Conservation (phyloP, 164 flowering plant species). For the Warburgia ugandensis region DNA sequence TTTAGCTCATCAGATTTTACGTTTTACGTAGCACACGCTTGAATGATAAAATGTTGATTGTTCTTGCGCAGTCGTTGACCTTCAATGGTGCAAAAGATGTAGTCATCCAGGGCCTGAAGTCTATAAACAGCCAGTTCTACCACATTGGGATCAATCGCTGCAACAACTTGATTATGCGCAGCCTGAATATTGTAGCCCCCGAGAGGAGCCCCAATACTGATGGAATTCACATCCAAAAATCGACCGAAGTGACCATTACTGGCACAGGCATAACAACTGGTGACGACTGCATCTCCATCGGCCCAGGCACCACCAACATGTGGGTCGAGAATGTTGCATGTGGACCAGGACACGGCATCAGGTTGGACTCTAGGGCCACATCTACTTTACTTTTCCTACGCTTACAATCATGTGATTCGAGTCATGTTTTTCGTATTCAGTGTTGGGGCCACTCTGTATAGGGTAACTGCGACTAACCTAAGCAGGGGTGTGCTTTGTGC, state of each 20-base stretch:
- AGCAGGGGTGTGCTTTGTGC: no score
- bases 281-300: conserved; percentile 28
- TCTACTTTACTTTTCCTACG: background rate
- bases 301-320: conserved; percentile 21
- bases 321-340: conserved; percentile 17
- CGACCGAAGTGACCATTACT: conserved; percentile 19
- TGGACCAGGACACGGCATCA: conserved; percentile 31
- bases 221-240: conserved; percentile 25
- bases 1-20: background rate
- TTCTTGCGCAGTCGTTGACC: conserved; percentile 19
- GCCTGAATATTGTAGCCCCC: conserved; percentile 22
- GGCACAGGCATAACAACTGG: conserved; percentile 11
- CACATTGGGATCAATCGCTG: conserved; percentile 32
- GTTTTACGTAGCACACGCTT: no score
- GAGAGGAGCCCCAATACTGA: conserved; percentile 33
- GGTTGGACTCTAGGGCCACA: conserved; percentile 9
- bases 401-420: background rate
- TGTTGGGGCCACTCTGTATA: background rate
- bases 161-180: conserved; percentile 19
- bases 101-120: conserved; percentile 27
- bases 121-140: conserved; percentile 32
- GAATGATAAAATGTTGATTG: background rate
- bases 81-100: conserved; percentile 20
- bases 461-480: no score
- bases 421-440: background rate